Percentiles rank a stretch among this genome's conserved stretches.
phyloP scores from a whole-genome alignment of 176 grass and related monocot genomes.

The Elymus sibiricus region DNA sequence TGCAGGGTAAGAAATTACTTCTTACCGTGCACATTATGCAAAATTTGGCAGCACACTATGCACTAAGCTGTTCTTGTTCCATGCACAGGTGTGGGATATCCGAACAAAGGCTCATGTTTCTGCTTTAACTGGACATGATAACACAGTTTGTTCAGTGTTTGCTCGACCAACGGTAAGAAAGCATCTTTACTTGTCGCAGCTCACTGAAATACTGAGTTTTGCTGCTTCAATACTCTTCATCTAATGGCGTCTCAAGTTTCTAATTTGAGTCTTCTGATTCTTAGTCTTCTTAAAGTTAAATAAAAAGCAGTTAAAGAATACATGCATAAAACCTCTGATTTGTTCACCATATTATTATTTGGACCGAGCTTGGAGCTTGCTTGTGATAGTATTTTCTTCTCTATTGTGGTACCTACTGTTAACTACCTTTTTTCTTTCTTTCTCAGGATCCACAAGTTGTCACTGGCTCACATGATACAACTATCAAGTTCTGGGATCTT shows the following conservation, averaged over 20 bases:
- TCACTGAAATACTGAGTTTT: slow-evolving; percentile 6
- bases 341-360: not conserved
- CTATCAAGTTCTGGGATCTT: slow-evolving; percentile 99
- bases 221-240: not conserved
- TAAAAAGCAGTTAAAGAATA: not conserved
- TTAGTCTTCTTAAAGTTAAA: not conserved
- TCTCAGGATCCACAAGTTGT: slow-evolving; percentile 97
- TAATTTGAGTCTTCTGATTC: slow-evolving; percentile 1
- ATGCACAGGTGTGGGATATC: slow-evolving; percentile 88
- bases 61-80: slow-evolving; percentile 13
- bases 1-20: slow-evolving; percentile 70
- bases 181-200: not conserved
- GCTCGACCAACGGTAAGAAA: slow-evolving; percentile 80
- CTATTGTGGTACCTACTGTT: not conserved
- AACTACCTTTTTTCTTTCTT: not conserved
- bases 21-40: not conserved
- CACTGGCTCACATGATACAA: slow-evolving; percentile 94
- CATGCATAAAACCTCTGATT: not conserved
- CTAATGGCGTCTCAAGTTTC: not conserved
- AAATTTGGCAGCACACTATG: not conserved
- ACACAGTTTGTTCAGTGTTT: slow-evolving; percentile 98
- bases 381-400: not conserved
- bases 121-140: slow-evolving; percentile 97
- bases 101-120: slow-evolving; percentile 92
- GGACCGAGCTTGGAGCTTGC: not conserved